These are phyloP conservation scores for Daldinia childiae DNA, from an alignment of 495 filamentous ascomycete genomes.

Conservation along the genomic window DNA sequence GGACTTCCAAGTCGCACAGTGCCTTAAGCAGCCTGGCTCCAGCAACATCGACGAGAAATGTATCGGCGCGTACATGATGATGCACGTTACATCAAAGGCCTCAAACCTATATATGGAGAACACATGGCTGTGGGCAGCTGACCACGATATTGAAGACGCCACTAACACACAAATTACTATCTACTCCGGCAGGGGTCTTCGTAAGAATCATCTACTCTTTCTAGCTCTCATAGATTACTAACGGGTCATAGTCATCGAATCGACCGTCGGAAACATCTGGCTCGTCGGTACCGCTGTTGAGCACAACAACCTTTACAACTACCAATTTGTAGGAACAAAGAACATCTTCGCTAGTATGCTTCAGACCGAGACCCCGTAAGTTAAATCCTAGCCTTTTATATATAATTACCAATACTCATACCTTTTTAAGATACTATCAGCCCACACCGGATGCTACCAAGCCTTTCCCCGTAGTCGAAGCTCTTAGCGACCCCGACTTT, in stretches of 20 bases:
- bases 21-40: conserved; percentile 69
- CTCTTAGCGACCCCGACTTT: conserved; percentile 69
- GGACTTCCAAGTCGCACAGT: conserved; percentile 75
- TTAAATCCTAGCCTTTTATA: background rate
- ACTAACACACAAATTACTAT: conserved; percentile 73
- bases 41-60: conserved; percentile 63
- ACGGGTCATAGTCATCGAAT: conserved; percentile 55
- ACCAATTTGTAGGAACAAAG: conserved; percentile 75
- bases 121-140: conserved; percentile 91
- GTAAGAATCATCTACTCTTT: conserved; percentile 32
- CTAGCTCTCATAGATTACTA: background rate
- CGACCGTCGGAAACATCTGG: conserved; percentile 63
- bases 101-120: conserved; percentile 83
- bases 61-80: conserved; percentile 79
- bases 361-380: conserved; percentile 81
- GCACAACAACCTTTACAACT: conserved; percentile 83
- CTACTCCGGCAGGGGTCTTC: conserved; percentile 73
- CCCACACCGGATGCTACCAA: conserved; percentile 68
- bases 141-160: conserved; percentile 85
- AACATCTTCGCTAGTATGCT: conserved; percentile 79
- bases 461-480: conserved; percentile 61
- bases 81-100: conserved; percentile 77
- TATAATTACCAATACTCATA: background rate
- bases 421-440: conserved; percentile 58
- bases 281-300: conserved; percentile 78